Evolutionary conservation across 164 flowering plant species (phyloP).

Genomic region (Dillenia turbinata): DNA sequence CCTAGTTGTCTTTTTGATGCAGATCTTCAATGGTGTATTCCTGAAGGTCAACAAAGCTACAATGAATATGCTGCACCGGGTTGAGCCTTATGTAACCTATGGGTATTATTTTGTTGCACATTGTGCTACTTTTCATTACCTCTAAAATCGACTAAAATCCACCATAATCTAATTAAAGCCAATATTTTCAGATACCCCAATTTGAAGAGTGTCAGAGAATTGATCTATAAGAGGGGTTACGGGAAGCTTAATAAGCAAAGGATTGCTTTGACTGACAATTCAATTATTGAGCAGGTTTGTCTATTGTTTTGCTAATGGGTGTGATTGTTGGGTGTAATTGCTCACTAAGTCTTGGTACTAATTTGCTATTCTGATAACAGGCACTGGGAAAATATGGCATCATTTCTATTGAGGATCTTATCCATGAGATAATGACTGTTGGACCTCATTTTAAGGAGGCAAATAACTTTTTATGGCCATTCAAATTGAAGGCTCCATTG

Average conservation of each 20-base stretch:
- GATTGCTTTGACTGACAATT: conserved; percentile 51
- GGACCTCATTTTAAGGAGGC: conserved; percentile 63
- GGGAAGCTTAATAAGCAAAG: conserved; percentile 47
- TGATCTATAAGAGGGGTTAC: conserved; percentile 58
- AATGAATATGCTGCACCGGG: conserved; percentile 58
- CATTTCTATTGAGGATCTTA: conserved; percentile 44
- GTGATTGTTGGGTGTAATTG: background rate
- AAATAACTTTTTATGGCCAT: conserved; percentile 59
- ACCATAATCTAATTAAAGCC: no score
- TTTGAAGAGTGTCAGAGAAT: conserved; percentile 45
- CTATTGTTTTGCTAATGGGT: background rate
- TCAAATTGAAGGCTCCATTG: conserved; percentile 27
- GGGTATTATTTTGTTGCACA: conserved; percentile 26
- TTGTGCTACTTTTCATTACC: background rate
- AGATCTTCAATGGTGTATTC: conserved; percentile 69
- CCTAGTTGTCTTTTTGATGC: background rate
- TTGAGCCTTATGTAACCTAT: conserved; percentile 62
- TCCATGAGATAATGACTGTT: conserved; percentile 57
- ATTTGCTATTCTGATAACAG: conserved; percentile 13
- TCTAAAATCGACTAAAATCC: background rate
- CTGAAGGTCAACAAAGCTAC: conserved; percentile 70
- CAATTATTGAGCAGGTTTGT: conserved; percentile 41
- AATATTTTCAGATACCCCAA: conserved; percentile 44
- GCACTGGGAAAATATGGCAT: conserved; percentile 45
- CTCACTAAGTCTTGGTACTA: background rate